These are phyloP conservation scores for Chaetoceros muelleri DNA, from an alignment of 108 stramenopile species.

Conservation along the genomic window DNA sequence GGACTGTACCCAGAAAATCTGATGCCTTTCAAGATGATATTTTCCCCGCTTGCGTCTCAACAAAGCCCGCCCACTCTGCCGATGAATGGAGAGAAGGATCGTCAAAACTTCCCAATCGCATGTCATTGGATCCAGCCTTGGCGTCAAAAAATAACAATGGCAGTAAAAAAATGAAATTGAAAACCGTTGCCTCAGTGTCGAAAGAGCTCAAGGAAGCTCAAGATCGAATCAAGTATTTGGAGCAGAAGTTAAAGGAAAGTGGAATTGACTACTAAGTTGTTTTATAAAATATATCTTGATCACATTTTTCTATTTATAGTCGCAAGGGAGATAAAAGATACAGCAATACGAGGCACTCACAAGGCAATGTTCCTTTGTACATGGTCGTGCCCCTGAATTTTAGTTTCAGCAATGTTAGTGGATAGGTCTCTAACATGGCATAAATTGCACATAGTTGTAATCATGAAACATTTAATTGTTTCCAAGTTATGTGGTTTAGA, in stretches of 20 bases:
- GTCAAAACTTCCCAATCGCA: constrained; percentile 67
- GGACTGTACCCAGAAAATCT: constrained; percentile 94
- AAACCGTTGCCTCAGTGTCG: constrained; percentile 47
- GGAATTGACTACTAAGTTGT: constrained; percentile 42
- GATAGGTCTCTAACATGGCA: too few relatives aligned
- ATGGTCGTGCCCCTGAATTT: too few relatives aligned
- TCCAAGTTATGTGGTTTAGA: too few relatives aligned
- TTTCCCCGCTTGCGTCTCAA: constrained; percentile 83
- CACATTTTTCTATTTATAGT: too few relatives aligned
- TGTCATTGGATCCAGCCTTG: constrained; percentile 70
- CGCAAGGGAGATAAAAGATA: too few relatives aligned
- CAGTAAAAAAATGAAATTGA: constrained; percentile 42
- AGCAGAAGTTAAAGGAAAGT: constrained; percentile 54
- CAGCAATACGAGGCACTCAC: too few relatives aligned
- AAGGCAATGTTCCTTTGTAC: too few relatives aligned
- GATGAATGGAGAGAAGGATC: constrained; percentile 90
- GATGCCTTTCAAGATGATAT: constrained; percentile 98
- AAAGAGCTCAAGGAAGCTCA: constrained; percentile 68
- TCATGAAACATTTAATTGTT: too few relatives aligned
- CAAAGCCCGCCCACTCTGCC: constrained; percentile 79
- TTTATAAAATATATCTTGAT: too few relatives aligned
- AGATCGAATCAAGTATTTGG: constrained; percentile 63
- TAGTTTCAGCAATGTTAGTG: too few relatives aligned
- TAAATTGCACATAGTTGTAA: too few relatives aligned
- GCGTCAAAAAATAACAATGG: constrained; percentile 15